Percentiles rank a stretch among this genome's conserved stretches.
These are phyloP conservation scores for Podila verticillata DNA, from an alignment of 192 early-diverging fungal genomes.

Conservation along the genomic window DNA sequence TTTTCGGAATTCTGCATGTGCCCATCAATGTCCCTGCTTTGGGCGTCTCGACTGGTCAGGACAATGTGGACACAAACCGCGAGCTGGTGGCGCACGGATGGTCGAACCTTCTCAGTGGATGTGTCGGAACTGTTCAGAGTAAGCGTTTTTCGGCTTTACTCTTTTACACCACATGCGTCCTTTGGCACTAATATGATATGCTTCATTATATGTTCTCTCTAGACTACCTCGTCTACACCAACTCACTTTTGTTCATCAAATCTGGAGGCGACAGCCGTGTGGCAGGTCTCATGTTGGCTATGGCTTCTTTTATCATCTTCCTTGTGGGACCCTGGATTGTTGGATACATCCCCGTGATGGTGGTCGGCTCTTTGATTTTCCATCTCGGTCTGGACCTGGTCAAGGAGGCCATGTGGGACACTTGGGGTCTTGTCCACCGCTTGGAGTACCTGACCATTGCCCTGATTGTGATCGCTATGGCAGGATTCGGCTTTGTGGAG, in stretches of 20 bases:
- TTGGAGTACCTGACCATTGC: slow-evolving; percentile 93
- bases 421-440: slow-evolving; percentile 82
- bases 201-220: neutral
- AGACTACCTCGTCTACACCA: slow-evolving; percentile 95
- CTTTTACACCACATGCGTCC: too few relatives aligned
- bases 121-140: slow-evolving; percentile 82
- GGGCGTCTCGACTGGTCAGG: slow-evolving; percentile 88
- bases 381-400: slow-evolving; percentile 94
- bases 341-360: slow-evolving; percentile 92
- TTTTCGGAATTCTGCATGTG: slow-evolving; percentile 96
- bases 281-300: slow-evolving; percentile 86
- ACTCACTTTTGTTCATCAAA: slow-evolving; percentile 91
- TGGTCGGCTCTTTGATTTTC: slow-evolving; percentile 96
- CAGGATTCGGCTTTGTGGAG: slow-evolving; percentile 93
- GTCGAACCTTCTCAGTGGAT: slow-evolving; percentile 85
- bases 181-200: too few relatives aligned
- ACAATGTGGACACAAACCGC: slow-evolving; percentile 90
- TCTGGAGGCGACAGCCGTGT: slow-evolving; percentile 88
- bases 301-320: slow-evolving; percentile 79
- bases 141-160: slow-evolving; percentile 19
- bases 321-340: slow-evolving; percentile 88
- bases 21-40: slow-evolving; percentile 97
- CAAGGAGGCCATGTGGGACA: slow-evolving; percentile 91
- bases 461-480: slow-evolving; percentile 89
- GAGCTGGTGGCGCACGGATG: slow-evolving; percentile 95